Conservation (phyloP, 2,329 filamentous ascomycete species). For the Exophiala mesophila region DNA sequence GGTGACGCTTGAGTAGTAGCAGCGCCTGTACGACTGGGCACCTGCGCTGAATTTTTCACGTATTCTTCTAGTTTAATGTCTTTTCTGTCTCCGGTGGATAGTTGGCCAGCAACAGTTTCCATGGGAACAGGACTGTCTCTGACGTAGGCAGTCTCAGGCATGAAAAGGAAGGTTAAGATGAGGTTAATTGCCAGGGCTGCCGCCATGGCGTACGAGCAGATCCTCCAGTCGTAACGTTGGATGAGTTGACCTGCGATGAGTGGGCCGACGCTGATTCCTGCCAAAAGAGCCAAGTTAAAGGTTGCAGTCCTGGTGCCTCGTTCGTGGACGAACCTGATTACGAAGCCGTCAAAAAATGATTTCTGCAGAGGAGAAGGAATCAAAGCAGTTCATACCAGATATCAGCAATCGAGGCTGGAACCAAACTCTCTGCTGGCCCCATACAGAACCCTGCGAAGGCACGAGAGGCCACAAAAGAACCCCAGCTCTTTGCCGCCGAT, state of each 20-base stretch:
- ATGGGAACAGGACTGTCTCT: constrained; percentile 24
- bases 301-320: constrained; percentile 35
- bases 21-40: too few relatives aligned
- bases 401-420: constrained; percentile 36
- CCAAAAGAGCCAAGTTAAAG: constrained; percentile 36
- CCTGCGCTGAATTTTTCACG: too few relatives aligned
- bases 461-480: constrained; percentile 16
- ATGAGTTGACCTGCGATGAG: constrained; percentile 39
- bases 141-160: constrained; percentile 25
- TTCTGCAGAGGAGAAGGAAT: not conserved
- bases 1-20: not conserved
- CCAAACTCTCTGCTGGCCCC: constrained; percentile 11
- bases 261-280: constrained; percentile 34
- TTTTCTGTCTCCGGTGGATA: too few relatives aligned
- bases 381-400: constrained; percentile 29
- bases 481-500: not conserved
- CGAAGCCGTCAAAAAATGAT: not conserved
- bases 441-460: constrained; percentile 36
- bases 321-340: constrained; percentile 38
- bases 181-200: constrained; percentile 31
- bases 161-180: constrained; percentile 27
- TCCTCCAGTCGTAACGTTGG: constrained; percentile 35
- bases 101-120: not conserved
- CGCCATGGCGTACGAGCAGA: constrained; percentile 29
- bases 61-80: not conserved